These are phyloP conservation scores for Populus ilicifolia DNA, from an alignment of 345 rosid genomes.

Conservation along the genomic window DNA sequence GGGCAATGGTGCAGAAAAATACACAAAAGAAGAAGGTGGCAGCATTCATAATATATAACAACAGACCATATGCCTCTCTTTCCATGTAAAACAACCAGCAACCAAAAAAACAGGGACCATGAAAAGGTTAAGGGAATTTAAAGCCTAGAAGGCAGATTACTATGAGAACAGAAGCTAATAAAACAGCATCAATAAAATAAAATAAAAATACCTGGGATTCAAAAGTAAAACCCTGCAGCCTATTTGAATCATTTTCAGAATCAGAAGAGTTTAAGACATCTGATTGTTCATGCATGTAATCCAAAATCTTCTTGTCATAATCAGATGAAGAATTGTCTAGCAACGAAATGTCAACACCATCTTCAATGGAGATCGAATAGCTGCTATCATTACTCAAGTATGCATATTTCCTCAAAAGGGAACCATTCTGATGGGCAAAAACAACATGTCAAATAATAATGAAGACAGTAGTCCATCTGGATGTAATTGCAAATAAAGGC, in stretches of 20 bases:
- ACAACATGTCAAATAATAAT: background rate
- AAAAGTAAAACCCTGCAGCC: slow-evolving; percentile 63
- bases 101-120: too few species aligned
- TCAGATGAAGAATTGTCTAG: slow-evolving; percentile 46
- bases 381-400: slow-evolving; percentile 93
- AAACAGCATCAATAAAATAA: background rate
- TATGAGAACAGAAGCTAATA: background rate
- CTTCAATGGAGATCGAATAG: slow-evolving; percentile 73
- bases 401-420: slow-evolving; percentile 70
- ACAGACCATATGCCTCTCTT: too few species aligned
- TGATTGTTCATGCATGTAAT: slow-evolving; percentile 35
- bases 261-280: slow-evolving; percentile 33
- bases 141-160: too few species aligned
- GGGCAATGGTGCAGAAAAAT: too few species aligned
- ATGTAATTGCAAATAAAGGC: background rate
- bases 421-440: slow-evolving; percentile 65
- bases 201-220: slow-evolving; percentile 77
- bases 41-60: too few species aligned
- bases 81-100: too few species aligned
- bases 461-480: background rate
- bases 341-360: slow-evolving; percentile 74
- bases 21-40: too few species aligned
- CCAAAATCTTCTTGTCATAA: slow-evolving; percentile 39
- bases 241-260: slow-evolving; percentile 39
- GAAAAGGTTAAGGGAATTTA: too few species aligned